Percentiles rank a stretch among this genome's conserved stretches.
These are phyloP conservation scores for Lentinula guzmanii DNA, from an alignment of 768 basidiomycete genomes.

Conservation along the genomic window DNA sequence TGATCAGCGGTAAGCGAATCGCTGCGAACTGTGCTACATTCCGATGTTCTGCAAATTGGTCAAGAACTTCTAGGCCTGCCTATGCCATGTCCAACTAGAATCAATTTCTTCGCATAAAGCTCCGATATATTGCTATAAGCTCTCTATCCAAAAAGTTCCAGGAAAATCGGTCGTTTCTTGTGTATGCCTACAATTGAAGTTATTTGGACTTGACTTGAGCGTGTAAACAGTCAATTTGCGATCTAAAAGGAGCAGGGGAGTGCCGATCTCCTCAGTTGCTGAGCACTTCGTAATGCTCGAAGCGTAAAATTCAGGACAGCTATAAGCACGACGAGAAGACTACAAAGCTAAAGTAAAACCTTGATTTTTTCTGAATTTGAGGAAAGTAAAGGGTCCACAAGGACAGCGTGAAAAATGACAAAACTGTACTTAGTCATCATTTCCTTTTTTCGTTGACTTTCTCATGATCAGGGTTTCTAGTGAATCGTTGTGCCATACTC, in stretches of 20 bases:
- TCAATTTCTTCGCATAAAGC: too few species aligned
- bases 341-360: too few species aligned
- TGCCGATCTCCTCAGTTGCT: too few species aligned
- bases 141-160: background rate
- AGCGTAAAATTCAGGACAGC: too few species aligned
- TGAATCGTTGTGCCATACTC: background rate
- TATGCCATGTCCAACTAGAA: too few species aligned
- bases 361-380: background rate
- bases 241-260: too few species aligned
- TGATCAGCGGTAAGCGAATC: background rate
- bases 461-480: slow-evolving; percentile 1
- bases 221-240: too few species aligned
- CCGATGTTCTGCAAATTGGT: too few species aligned
- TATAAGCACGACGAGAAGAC: too few species aligned
- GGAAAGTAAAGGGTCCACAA: background rate
- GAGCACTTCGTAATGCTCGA: too few species aligned
- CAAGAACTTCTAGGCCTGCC: too few species aligned
- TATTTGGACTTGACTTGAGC: too few species aligned
- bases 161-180: background rate
- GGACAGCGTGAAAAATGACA: background rate
- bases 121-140: background rate
- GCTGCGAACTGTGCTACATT: background rate
- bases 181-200: background rate
- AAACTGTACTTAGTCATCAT: background rate
- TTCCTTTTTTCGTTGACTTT: background rate